These are phyloP conservation scores for Infundibulicybe gibba DNA, from an alignment of 768 basidiomycete species.

Conservation along the genomic window DNA sequence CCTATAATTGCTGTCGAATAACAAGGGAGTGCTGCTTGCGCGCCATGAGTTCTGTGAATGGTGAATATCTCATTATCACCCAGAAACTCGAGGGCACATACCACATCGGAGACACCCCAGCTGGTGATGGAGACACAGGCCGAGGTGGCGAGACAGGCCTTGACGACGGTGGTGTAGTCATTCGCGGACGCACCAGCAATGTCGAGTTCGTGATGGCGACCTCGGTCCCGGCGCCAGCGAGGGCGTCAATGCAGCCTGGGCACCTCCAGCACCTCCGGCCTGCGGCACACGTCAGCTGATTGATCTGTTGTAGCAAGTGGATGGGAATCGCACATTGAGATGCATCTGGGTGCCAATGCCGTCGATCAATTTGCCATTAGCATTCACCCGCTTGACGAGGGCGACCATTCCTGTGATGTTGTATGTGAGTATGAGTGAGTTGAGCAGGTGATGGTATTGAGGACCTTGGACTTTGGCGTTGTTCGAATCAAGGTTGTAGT, in stretches of 20 bases:
- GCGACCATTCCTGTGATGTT: conserved; percentile 16
- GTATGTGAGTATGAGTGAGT: conserved; percentile 16
- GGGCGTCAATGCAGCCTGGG: conserved; percentile 37
- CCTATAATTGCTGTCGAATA: conserved; percentile 22
- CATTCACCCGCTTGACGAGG: conserved; percentile 35
- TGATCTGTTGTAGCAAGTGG: neutral
- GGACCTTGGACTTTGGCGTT: conserved; percentile 41
- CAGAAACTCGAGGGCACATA: conserved; percentile 13
- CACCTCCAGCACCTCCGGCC: conserved; percentile 37
- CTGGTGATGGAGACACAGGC: conserved; percentile 43
- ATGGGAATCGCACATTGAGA: conserved; percentile 18
- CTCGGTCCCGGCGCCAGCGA: conserved; percentile 38
- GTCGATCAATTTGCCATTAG: conserved; percentile 36
- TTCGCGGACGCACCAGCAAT: conserved; percentile 31
- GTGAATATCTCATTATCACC: neutral
- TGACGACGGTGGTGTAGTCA: conserved; percentile 42
- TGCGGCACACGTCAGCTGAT: conserved; percentile 5
- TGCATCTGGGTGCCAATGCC: conserved; percentile 51
- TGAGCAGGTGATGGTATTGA: neutral
- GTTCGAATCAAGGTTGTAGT: conserved; percentile 46
- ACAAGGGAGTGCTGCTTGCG: conserved; percentile 16
- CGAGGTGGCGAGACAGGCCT: conserved; percentile 41
- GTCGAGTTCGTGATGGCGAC: conserved; percentile 50
- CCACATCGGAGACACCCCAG: conserved; percentile 48
- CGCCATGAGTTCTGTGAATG: conserved; percentile 23